Percentiles rank a stretch among this genome's conserved stretches.
These are phyloP conservation scores for Oidium heveae DNA, from an alignment of 2,329 filamentous ascomycete species.

Conservation along the genomic window DNA sequence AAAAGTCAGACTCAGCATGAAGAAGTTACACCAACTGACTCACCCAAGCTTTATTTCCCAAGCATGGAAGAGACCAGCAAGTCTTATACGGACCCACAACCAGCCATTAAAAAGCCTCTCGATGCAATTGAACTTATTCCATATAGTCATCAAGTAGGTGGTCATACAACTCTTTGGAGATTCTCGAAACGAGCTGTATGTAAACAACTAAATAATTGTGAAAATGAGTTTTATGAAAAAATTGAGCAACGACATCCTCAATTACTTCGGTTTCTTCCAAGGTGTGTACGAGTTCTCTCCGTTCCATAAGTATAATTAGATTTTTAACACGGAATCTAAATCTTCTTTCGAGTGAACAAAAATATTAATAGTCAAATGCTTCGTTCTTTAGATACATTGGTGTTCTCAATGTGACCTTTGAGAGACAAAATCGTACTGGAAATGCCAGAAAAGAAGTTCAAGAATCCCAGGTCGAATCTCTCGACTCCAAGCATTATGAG, in stretches of 20 bases:
- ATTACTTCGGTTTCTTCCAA: conserved; percentile 71
- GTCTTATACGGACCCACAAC: conserved; percentile 13
- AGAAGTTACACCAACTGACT: background rate
- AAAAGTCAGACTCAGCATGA: background rate
- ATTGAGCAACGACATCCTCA: conserved; percentile 81
- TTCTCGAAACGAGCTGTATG: conserved; percentile 90
- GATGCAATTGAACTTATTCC: conserved; percentile 90
- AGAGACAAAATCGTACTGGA: conserved; percentile 49
- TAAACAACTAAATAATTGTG: conserved; percentile 92
- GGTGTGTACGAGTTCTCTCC: conserved; percentile 22
- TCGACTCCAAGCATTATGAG: conserved; percentile 4
- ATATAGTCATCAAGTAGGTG: conserved; percentile 91
- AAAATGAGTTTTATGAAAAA: conserved; percentile 96
- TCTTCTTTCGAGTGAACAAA: too few relatives aligned
- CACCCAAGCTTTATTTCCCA: background rate
- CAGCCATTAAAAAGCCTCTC: conserved; percentile 26
- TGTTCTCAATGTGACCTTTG: conserved; percentile 86
- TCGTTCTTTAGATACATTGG: conserved; percentile 55
- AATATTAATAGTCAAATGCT: conserved; percentile 6
- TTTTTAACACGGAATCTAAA: too few relatives aligned
- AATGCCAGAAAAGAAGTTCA: conserved; percentile 25
- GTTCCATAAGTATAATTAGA: too few relatives aligned
- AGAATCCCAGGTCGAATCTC: conserved; percentile 6
- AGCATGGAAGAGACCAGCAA: background rate
- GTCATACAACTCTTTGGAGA: conserved; percentile 85